Evolutionary conservation across 2,329 filamentous ascomycete genomes (phyloP), one percentile per base, ranked within the genome.

Genomic region (Colletotrichum plurivorum): DNA sequence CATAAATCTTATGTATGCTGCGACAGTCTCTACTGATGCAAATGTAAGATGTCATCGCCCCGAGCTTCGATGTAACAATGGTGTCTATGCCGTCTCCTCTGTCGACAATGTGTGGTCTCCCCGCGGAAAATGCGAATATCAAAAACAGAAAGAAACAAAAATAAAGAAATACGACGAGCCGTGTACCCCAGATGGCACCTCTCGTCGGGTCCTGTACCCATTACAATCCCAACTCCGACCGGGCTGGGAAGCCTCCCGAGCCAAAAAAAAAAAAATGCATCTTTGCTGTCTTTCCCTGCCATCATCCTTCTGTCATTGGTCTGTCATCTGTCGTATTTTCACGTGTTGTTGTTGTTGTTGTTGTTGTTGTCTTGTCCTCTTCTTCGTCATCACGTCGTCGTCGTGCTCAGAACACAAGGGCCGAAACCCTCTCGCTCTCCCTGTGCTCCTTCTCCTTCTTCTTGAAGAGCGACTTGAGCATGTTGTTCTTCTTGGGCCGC

Each of bases 401-500:
- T 36, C 31, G 8, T 10, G 31, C 8, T 57, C 22, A 71, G n/a
- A 71, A 71, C 51, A 71, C 70, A 9, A 71, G 22, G 13, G 70
- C 70, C 27, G 70, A 71, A 6, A 68, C 70, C 25, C 56, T 56
- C 41, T 70, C 67, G 36, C 71, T 75, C 41, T 77, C 75, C 55
- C 78, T 78, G 63, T 81, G 80, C 45, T 83, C 83, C 74, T 78
- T 81, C 22, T 84, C 81, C 77, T 86, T 86, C 78, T 82, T 85
- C 81, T 86, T 87, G 75, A 90, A 89, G 66, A 90, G 72, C 3
- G 83, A 78, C 80, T 89, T 89, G 71, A 90, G 82, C 86, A 89
- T 87, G 74, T 84, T 89, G 72, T 85, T 82, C 70, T 81, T 82
- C 76, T 85, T 87, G 10, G 84, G 82, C 48, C 83, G 78, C n/a